Percentiles rank a stretch among this genome's conserved stretches.
Conservation (phyloP, 129 eudicot species). For the Pseudognaphalium luteoalbum region DNA sequence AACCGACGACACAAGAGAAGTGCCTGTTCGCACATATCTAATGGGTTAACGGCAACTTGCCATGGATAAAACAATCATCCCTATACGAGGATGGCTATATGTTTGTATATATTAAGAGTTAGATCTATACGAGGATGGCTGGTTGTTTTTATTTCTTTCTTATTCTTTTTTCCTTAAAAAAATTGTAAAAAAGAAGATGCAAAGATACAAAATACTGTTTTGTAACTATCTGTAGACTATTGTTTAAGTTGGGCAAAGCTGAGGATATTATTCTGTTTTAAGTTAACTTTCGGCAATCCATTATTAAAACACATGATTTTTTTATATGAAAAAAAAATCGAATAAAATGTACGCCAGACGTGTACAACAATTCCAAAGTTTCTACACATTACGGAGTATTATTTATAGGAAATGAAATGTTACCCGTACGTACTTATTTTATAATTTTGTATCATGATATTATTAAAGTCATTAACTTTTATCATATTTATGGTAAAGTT, state of each 20-base stretch:
- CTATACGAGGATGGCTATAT: no score
- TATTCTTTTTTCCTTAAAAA: neutral
- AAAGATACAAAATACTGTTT: neutral
- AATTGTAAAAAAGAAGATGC: neutral
- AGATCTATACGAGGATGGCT: no score
- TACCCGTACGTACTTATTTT: no score
- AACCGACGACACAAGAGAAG: no score
- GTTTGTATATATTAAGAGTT: no score
- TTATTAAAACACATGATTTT: neutral
- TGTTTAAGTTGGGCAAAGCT: neutral
- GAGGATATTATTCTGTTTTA: neutral
- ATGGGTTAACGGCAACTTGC: no score
- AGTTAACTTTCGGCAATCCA: conserved; percentile 2
- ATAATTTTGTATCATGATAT: neutral
- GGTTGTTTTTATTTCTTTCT: no score
- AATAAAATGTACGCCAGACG: conserved; percentile 1
- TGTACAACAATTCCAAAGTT: neutral
- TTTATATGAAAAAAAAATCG: neutral
- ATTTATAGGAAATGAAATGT: neutral
- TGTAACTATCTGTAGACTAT: neutral
- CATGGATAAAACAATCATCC: no score
- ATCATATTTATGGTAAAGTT: no score
- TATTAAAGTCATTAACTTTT: no score
- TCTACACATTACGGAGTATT: neutral
- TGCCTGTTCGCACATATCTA: no score